Evolutionary conservation across 192 early-diverging fungal genomes (phyloP).

Genomic region (Chytriomyces confervae): DNA sequence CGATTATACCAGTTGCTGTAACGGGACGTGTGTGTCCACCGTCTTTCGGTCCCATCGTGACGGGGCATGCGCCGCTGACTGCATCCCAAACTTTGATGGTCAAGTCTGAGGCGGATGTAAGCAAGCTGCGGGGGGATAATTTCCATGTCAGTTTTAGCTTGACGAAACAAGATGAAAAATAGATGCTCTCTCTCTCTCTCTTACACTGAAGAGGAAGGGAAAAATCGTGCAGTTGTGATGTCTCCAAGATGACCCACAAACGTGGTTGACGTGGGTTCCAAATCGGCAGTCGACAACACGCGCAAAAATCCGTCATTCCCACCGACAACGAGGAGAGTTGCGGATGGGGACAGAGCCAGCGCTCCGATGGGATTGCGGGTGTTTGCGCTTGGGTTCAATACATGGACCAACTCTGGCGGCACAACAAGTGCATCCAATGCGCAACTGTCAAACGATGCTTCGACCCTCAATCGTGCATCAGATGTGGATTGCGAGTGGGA

Average conservation of each 20-base stretch:
- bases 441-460: no score
- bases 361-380: background rate
- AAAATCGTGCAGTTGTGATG: slow-evolving; percentile 25
- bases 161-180: background rate
- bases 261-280: background rate
- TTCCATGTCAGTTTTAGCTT: background rate
- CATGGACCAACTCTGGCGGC: no score
- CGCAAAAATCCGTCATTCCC: background rate
- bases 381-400: background rate
- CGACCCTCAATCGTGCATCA: no score
- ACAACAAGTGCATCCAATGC: no score
- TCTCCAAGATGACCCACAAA: slow-evolving; percentile 22
- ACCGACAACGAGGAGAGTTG: slow-evolving; percentile 12
- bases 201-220: slow-evolving; percentile 28
- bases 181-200: background rate
- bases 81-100: slow-evolving; percentile 17
- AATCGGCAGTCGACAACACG: background rate
- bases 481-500: no score
- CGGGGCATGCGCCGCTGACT: background rate
- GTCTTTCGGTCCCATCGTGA: slow-evolving; percentile 19
- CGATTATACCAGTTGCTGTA: slow-evolving; percentile 8
- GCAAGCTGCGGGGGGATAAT: background rate
- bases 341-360: slow-evolving; percentile 2
- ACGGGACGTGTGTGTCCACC: slow-evolving; percentile 29
- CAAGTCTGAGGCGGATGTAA: slow-evolving; percentile 23